Base-by-base conservation (phyloP, 805 yeast genomes). In the Saturnispora hagleri region DNA sequence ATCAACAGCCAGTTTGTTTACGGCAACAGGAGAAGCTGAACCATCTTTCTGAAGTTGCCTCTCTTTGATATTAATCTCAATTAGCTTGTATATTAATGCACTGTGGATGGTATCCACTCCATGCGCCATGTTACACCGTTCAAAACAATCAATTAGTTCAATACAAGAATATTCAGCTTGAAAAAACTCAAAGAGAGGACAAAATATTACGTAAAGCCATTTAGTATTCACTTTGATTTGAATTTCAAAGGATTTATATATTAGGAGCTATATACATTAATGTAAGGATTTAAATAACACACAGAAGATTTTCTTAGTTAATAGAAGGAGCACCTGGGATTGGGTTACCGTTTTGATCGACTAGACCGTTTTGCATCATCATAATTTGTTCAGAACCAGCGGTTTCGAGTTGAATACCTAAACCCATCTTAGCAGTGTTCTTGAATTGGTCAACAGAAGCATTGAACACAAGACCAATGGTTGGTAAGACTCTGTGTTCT, bases 351-450 rank as follows among this genome's bases (percentile, higher is more conserved):
- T 86, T 82, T 59, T 82, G 85, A 66, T 86, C 95, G 58, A 82
- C 70, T 70, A 86, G 74, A 63, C 91, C 91, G 71, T 85, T 89
- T 74, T 86, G 95, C 89, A 85, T 82, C 84, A 86, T 78, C 77
- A 87, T 82, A 61, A 89, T 79, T 74, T 88, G 93, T 74, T 90
- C 96, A 64, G 86, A 82, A 66, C 97, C 97, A 53, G 93, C 91
- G 58, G 93, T 83, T 76, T 93, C 98, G 59, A 93, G 84, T 75
- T 91, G 97, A 62, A 93, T 76, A 69, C 97, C 98, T 62, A 90
- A 80, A 66, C 99, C 99, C 59, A 91, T 73, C 70, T 82, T 85
- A 57, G 90, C 83, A 55, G 89, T 73, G 65, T 76, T 76, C 70
- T 84, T 85, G 65, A 75, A 72, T 69, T 91, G 98, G 72, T 91